Percentiles rank a stretch among this genome's conserved stretches.
Evolutionary conservation across 345 rosid species (phyloP).

Genomic region (Arabis alpina): DNA sequence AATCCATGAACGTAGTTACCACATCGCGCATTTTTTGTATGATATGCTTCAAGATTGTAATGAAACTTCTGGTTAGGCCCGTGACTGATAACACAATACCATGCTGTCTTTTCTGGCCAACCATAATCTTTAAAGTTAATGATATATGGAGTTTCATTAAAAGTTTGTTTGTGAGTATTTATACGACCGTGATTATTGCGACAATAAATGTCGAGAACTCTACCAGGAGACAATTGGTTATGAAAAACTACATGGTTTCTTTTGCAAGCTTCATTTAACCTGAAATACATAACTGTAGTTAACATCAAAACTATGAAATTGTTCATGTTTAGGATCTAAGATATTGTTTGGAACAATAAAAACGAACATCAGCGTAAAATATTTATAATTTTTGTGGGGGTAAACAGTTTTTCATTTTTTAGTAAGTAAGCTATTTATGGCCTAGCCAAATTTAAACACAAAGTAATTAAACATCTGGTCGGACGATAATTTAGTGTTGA

Average conservation of each 20-base stretch:
- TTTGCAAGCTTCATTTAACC: slow-evolving; percentile 10
- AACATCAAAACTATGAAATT: background rate
- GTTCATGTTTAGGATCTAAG: background rate
- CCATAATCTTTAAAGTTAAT: background rate
- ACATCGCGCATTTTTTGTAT: background rate
- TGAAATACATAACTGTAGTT: background rate
- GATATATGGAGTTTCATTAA: background rate
- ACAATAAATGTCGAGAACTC: background rate
- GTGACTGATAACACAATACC: background rate
- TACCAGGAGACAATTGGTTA: background rate
- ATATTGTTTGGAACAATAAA: background rate
- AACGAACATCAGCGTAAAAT: background rate
- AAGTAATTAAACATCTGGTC: background rate
- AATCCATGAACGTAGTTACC: slow-evolving; percentile 7
- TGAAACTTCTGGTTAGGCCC: background rate
- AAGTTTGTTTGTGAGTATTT: background rate
- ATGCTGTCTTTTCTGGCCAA: background rate
- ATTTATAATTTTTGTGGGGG: background rate
- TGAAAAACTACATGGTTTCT: slow-evolving; percentile 3
- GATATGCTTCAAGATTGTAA: background rate
- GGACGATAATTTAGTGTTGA: background rate
- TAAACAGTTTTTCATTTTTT: background rate
- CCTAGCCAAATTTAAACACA: background rate
- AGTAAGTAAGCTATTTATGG: background rate
- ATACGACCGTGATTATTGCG: background rate